These are phyloP conservation scores for Trichoderma polysporum DNA, from an alignment of 2,329 filamentous ascomycete species.

Conservation along the genomic window DNA sequence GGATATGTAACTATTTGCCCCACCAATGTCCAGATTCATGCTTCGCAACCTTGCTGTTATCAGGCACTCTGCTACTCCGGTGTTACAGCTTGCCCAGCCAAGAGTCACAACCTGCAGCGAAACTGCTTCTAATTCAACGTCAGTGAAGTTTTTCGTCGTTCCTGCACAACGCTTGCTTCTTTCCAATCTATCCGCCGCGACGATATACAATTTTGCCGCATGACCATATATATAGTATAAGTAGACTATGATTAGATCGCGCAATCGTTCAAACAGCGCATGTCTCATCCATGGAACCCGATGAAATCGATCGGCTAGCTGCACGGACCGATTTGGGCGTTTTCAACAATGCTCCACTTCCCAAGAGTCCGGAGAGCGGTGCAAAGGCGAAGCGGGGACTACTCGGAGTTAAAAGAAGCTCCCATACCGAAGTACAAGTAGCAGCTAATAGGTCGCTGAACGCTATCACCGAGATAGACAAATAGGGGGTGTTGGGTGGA, in stretches of 20 bases:
- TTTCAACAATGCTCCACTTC: not conserved
- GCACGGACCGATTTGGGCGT: constrained; percentile 9
- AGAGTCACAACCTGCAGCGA: too few species aligned
- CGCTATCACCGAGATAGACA: not conserved
- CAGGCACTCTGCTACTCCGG: too few species aligned
- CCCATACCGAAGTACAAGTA: not conserved
- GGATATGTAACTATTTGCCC: not conserved
- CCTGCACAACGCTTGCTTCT: not conserved
- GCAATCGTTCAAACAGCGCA: not conserved
- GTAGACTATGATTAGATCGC: not conserved
- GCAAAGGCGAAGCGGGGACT: not conserved
- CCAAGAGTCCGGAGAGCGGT: not conserved
- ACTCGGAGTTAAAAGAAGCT: not conserved
- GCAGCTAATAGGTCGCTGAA: not conserved
- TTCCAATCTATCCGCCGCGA: not conserved
- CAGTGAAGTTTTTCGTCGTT: not conserved
- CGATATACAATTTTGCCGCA: not conserved
- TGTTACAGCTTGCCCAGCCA: too few species aligned
- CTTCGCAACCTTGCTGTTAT: too few species aligned
- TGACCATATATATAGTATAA: not conserved
- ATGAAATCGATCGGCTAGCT: constrained; percentile 7
- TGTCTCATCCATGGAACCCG: not conserved
- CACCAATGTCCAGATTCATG: constrained; percentile 10
- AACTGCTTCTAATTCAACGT: too few species aligned
- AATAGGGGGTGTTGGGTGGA: not conserved